A percentile compares a stretch with the other conserved stretches of the same genome.
These are phyloP conservation scores for Paragyromitra xinjiangensis DNA, from an alignment of 495 filamentous ascomycete genomes.

Conservation along the genomic window DNA sequence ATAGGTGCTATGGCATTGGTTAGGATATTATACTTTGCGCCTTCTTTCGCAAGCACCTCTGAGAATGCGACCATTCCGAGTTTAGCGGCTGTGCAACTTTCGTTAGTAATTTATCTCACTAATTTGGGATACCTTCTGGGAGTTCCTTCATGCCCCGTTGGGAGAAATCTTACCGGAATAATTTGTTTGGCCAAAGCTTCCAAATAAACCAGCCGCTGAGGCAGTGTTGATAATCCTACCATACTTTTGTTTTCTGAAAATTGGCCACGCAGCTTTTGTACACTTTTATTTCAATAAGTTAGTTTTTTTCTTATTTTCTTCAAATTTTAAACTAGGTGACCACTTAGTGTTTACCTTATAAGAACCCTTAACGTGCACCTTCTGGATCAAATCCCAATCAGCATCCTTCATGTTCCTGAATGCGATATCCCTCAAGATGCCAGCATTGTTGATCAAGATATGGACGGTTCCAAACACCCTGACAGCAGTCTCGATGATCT, in stretches of 20 bases:
- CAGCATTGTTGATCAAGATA: slow-evolving; percentile 96
- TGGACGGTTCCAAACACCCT: slow-evolving; percentile 92
- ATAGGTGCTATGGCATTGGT: slow-evolving; percentile 96
- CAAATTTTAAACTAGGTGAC: neutral
- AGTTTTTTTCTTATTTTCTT: neutral
- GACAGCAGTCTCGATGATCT: slow-evolving; percentile 95
- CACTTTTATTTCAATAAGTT: slow-evolving; percentile 64
- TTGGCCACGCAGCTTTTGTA: slow-evolving; percentile 92
- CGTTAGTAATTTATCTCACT: neutral
- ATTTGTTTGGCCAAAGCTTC: slow-evolving; percentile 94
- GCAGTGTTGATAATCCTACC: slow-evolving; percentile 95
- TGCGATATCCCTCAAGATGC: slow-evolving; percentile 93
- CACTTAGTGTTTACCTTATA: slow-evolving; percentile 73
- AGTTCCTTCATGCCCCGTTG: neutral
- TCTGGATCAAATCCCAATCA: slow-evolving; percentile 95
- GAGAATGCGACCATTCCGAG: slow-evolving; percentile 96
- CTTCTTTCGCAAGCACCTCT: slow-evolving; percentile 97
- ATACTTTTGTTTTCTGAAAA: slow-evolving; percentile 99
- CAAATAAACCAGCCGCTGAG: slow-evolving; percentile 94
- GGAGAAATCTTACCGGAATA: slow-evolving; percentile 72
- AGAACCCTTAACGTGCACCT: slow-evolving; percentile 91
- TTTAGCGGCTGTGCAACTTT: slow-evolving; percentile 76
- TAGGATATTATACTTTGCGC: slow-evolving; percentile 97
- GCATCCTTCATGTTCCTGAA: slow-evolving; percentile 99
- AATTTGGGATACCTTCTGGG: neutral